Conservation (phyloP, 129 eudicot species). For the Flaveria linearis region DNA sequence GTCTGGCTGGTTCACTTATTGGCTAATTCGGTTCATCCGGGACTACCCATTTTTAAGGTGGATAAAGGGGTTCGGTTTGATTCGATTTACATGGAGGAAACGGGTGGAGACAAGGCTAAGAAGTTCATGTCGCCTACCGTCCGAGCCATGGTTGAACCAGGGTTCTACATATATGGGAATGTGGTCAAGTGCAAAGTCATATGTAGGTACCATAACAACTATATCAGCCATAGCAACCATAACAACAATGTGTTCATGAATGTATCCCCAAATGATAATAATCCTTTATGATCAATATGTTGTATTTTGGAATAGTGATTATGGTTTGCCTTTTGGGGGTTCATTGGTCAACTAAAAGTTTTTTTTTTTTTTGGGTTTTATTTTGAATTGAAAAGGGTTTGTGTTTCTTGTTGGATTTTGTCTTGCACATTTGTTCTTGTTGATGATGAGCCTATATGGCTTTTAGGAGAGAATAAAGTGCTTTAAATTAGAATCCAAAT, state of each 20-base stretch:
- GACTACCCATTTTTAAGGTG: conserved; percentile 75
- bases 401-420: conserved; percentile 34
- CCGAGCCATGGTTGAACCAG: conserved; percentile 88
- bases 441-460: conserved; percentile 34
- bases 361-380: conserved; percentile 16
- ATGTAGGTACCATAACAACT: conserved; percentile 64
- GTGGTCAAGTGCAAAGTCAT: conserved; percentile 97
- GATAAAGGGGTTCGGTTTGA: conserved; percentile 69
- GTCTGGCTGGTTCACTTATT: conserved; percentile 91
- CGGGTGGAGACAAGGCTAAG: conserved; percentile 73
- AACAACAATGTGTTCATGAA: conserved; percentile 35
- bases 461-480: conserved; percentile 27
- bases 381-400: neutral
- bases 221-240: conserved; percentile 30
- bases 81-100: conserved; percentile 91
- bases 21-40: conserved; percentile 89
- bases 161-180: conserved; percentile 87
- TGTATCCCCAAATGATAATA: conserved; percentile 32
- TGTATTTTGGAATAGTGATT: conserved; percentile 24
- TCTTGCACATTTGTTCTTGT: conserved; percentile 38
- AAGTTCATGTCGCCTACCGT: conserved; percentile 59
- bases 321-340: conserved; percentile 36
- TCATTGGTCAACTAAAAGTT: conserved; percentile 36
- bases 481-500: conserved; percentile 15
- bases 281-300: conserved; percentile 25